Conservation (phyloP, 768 basidiomycete species). For the Inosperma sp. region DNA sequence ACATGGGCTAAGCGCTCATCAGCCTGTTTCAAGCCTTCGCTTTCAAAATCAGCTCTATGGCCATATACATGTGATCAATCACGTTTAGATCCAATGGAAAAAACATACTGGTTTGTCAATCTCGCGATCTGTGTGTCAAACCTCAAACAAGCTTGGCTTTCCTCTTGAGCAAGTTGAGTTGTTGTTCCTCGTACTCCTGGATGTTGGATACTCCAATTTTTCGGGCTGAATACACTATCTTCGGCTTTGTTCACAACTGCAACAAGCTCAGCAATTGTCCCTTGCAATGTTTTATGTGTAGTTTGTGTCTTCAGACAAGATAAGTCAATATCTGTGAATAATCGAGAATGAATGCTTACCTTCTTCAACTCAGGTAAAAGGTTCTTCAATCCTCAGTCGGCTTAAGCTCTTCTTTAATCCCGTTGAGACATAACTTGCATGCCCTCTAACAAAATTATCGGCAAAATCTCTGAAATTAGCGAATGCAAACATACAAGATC, state of each 20-base stretch:
- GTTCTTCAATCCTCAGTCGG: conserved; percentile 70
- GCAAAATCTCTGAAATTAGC: neutral
- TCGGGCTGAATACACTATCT: conserved; percentile 61
- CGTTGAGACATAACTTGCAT: conserved; percentile 67
- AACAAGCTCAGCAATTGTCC: conserved; percentile 51
- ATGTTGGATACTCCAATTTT: conserved; percentile 78
- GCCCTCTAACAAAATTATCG: conserved; percentile 59
- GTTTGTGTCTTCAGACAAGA: conserved; percentile 43
- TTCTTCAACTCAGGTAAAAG: conserved; percentile 67
- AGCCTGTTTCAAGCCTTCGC: conserved; percentile 62
- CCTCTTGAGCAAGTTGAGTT: conserved; percentile 86
- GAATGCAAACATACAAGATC: conserved; percentile 80
- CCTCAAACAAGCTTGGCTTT: conserved; percentile 75
- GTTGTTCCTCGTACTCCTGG: conserved; percentile 90
- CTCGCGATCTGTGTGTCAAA: conserved; percentile 86
- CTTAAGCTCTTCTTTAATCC: conserved; percentile 80
- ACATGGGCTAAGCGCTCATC: conserved; percentile 60
- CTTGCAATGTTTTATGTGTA: conserved; percentile 48
- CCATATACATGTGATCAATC: neutral
- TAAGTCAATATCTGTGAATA: neutral
- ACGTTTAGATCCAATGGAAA: too few species aligned
- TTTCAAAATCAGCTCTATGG: conserved; percentile 75
- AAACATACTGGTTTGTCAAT: conserved; percentile 73
- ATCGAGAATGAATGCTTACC: conserved; percentile 41
- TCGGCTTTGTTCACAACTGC: conserved; percentile 70